A percentile compares a stretch with the other conserved stretches of the same genome.
These are phyloP conservation scores for Cyclospora cayetanensis DNA, from an alignment of 169 alveolate species.

Conservation along the genomic window DNA sequence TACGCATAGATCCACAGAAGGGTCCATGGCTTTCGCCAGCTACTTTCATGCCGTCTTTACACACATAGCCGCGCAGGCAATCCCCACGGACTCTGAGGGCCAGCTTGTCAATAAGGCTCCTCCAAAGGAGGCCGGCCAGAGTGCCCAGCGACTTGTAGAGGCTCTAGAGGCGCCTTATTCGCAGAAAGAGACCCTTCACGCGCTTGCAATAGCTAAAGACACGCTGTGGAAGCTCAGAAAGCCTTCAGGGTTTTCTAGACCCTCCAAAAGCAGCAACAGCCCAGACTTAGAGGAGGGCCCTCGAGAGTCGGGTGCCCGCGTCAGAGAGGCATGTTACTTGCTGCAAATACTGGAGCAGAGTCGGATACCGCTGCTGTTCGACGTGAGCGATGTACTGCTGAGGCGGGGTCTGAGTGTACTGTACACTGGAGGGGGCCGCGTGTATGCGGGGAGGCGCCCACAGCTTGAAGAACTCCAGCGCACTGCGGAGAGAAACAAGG, in stretches of 20 bases:
- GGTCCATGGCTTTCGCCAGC: not conserved
- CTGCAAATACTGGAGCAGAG: not conserved
- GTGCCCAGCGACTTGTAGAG: not conserved
- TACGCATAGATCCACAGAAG: not conserved
- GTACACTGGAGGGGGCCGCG: not conserved
- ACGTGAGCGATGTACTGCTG: not conserved
- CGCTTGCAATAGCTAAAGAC: not conserved
- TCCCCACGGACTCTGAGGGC: not conserved
- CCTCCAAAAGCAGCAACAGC: too few relatives aligned
- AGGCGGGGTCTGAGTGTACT: not conserved
- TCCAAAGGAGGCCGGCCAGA: not conserved
- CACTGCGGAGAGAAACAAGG: not conserved
- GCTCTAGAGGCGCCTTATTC: not conserved
- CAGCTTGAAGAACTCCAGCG: not conserved
- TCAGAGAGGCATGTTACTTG: not conserved
- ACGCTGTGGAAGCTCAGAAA: not conserved
- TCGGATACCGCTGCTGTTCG: not conserved
- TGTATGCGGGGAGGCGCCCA: not conserved
- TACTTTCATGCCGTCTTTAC: not conserved
- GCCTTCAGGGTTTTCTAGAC: not conserved
- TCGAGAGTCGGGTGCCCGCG: not conserved
- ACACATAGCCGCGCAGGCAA: not conserved
- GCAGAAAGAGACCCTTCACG: not conserved
- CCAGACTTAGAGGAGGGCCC: not conserved
- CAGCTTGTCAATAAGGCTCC: not conserved